Evolutionary conservation across 2,329 filamentous ascomycete species (phyloP), one percentile per base, ranked within the genome.

Genomic region (Fusarium scirpi): DNA sequence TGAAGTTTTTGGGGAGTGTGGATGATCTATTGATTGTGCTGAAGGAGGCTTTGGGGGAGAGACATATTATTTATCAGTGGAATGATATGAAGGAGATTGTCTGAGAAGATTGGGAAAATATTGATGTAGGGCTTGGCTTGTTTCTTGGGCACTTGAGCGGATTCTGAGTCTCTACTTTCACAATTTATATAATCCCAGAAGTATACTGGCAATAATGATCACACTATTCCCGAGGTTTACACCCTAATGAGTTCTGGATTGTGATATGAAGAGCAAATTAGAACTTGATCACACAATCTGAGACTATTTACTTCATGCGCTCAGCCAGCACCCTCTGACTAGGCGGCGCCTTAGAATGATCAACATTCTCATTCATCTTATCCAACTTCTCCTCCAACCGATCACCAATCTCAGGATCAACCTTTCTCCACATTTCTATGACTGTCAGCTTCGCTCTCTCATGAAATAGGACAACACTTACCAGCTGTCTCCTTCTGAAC

Each of bases 1-100:
- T 85, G 5, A 80, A 80, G 54, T 83, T 86, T 27, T 52, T 86
- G 29, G 76, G 76, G 0, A 73, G 78, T 1, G 72, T 85, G 10
- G 84, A 86, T 71, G 83, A 85, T 32, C 60, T 85, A 56, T 79
- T 85, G 4, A 65, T 82, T 18, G 74, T 82, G 0, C 74, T 85
- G 30, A 86, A 85, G 74, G 76, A 72, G 8, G 78, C 77, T 1
- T 53, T 85, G 46, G 84, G 84, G 0, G 84, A 85, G 74, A 69
- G 76, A 9, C 79, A 81, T 52, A 73, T 80, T 6, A 66, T 80
- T 8, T 73, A 78, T 44, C 67, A 70, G 11, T 77, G 73, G 75
- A 69, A 75, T 9, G 73, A 72, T n/a, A 62, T 43, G 5, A 71
- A 57, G 12, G 32, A 53, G 12, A 22, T 64, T 3, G 49, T 34